A percentile compares a stretch with the other conserved stretches of the same genome.
Evolutionary conservation across 2,329 filamentous ascomycete species (phyloP).

Genomic region (Cercospora zeina): DNA sequence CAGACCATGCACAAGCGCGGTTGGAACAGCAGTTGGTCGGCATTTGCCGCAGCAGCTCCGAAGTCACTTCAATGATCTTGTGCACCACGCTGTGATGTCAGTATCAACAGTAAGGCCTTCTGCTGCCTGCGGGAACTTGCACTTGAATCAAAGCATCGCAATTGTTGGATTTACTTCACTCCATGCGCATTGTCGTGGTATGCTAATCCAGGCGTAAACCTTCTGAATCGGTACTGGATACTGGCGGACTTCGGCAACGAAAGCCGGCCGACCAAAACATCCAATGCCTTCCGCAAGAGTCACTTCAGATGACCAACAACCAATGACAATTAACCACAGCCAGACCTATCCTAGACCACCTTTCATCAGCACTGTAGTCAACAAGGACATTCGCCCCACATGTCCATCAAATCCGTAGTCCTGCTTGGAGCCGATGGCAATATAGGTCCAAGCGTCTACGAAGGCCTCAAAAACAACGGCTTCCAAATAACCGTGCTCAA

Average conservation of each 20-base stretch:
- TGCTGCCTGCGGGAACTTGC: neutral
- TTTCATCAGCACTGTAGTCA: too few species aligned
- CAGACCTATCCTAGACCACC: neutral
- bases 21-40: neutral
- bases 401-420: slow-evolving; percentile 47
- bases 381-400: neutral
- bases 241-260: slow-evolving; percentile 12
- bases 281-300: slow-evolving; percentile 2
- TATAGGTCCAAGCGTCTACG: slow-evolving; percentile 47
- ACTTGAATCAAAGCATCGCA: neutral
- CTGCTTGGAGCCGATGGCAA: slow-evolving; percentile 50
- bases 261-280: neutral
- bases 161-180: neutral
- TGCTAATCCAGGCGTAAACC: neutral
- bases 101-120: neutral
- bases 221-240: slow-evolving; percentile 3
- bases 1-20: neutral
- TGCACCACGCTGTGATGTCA: neutral
- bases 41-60: neutral
- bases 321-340: neutral
- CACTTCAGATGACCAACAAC: neutral
- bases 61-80: neutral
- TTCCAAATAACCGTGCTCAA: slow-evolving; percentile 60
- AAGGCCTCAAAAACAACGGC: slow-evolving; percentile 44
- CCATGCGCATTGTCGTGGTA: neutral